phyloP scores from a whole-genome alignment of 768 basidiomycete genomes.

The Calocera viscosa region DNA sequence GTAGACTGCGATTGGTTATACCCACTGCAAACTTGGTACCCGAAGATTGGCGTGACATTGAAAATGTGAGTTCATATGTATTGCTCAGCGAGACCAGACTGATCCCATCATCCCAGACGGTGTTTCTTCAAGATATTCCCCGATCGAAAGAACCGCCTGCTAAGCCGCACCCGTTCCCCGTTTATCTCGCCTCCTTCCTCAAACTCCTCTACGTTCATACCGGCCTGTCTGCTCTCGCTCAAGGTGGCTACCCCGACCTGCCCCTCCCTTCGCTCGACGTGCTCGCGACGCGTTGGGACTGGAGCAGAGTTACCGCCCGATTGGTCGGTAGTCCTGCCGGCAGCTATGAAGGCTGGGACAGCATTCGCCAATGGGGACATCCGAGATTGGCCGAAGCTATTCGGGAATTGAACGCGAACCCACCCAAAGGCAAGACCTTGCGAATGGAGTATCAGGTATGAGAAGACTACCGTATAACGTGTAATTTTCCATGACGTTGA shows the following conservation, averaged over 20 bases:
- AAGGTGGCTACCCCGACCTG: constrained; percentile 26
- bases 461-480: not conserved
- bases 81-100: not conserved
- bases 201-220: constrained; percentile 20
- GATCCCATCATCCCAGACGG: constrained; percentile 38
- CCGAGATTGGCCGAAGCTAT: constrained; percentile 62
- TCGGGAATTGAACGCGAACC: constrained; percentile 45
- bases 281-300: constrained; percentile 64
- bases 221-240: constrained; percentile 14
- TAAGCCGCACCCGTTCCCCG: constrained; percentile 31
- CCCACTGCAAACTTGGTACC: constrained; percentile 78
- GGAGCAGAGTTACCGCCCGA: constrained; percentile 51
- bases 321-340: constrained; percentile 73
- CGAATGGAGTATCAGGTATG: constrained; percentile 69
- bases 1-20: constrained; percentile 65
- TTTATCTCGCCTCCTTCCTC: constrained; percentile 30
- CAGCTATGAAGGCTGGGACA: constrained; percentile 66
- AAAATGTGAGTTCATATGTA: constrained; percentile 50
- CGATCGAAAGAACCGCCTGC: constrained; percentile 6
- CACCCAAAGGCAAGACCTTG: constrained; percentile 39
- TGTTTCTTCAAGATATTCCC: constrained; percentile 78
- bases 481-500: not conserved
- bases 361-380: constrained; percentile 50
- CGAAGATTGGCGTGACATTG: constrained; percentile 78
- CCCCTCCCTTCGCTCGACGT: constrained; percentile 51